Evolutionary conservation across 2,329 filamentous ascomycete genomes (phyloP).

Genomic region (Coniochaeta sp.): DNA sequence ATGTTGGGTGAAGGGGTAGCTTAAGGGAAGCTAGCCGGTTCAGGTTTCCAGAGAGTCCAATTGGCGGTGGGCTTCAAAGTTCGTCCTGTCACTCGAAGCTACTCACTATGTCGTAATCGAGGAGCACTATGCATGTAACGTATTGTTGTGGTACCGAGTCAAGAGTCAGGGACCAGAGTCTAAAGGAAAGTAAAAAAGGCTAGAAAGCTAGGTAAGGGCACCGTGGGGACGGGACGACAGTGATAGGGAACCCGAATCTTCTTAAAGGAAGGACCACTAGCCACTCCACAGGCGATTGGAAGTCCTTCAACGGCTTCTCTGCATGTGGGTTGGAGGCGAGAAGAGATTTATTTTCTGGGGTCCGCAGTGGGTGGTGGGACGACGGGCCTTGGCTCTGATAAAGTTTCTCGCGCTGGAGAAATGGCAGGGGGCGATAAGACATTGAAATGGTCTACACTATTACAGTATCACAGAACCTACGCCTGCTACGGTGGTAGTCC

Average conservation of each 20-base stretch:
- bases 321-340: background rate
- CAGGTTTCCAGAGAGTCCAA: background rate
- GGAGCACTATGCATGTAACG: background rate
- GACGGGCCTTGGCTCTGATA: too few species aligned
- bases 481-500: too few species aligned
- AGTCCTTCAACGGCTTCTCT: background rate
- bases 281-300: background rate
- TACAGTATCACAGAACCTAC: too few species aligned
- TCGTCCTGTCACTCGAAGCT: background rate
- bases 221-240: background rate
- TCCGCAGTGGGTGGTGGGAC: background rate
- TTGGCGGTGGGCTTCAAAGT: background rate
- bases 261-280: background rate
- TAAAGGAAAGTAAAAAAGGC: background rate
- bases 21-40: too few species aligned
- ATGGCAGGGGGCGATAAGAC: background rate
- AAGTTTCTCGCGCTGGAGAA: too few species aligned
- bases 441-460: too few species aligned
- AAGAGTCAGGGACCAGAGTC: background rate
- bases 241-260: background rate
- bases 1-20: background rate
- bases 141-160: background rate
- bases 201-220: background rate
- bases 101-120: background rate
- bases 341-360: conserved; percentile 1